Evolutionary conservation across 2,329 filamentous ascomycete species (phyloP).

Genomic region (Fusarium pseudoanthophilum): DNA sequence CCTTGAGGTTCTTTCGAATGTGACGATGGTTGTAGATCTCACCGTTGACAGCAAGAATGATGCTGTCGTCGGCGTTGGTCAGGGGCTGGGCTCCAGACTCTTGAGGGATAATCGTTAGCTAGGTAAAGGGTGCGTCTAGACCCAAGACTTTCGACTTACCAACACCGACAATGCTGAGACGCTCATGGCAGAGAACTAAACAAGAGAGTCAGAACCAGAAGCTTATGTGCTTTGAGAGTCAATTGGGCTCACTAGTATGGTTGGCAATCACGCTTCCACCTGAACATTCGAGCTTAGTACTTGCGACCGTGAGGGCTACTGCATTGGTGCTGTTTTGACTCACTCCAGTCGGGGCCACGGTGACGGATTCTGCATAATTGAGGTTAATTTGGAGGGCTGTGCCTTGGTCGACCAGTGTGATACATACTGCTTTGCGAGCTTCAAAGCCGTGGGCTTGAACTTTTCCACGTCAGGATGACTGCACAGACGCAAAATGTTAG

Average conservation of each 20-base stretch:
- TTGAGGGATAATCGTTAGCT: conserved; percentile 51
- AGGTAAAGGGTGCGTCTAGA: conserved; percentile 11
- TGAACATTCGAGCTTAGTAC: conserved; percentile 54
- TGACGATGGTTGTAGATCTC: conserved; percentile 99
- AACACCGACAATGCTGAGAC: conserved; percentile 96
- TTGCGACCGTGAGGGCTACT: conserved; percentile 24
- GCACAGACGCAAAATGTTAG: conserved; percentile 39
- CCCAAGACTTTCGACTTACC: conserved; percentile 65
- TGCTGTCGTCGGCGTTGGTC: conserved; percentile 87
- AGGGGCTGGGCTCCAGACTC: conserved; percentile 96
- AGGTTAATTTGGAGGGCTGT: conserved; percentile 25
- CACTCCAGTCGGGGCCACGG: conserved; percentile 98
- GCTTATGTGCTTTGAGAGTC: not conserved
- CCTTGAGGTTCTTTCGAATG: conserved; percentile 86
- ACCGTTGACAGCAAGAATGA: conserved; percentile 96
- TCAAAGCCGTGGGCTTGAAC: conserved; percentile 94
- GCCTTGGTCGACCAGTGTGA: not conserved
- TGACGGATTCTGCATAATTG: conserved; percentile 78
- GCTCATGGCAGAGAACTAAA: conserved; percentile 93
- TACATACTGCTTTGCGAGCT: conserved; percentile 90
- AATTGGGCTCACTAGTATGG: conserved; percentile 79
- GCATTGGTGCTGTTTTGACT: conserved; percentile 55
- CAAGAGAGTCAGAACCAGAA: conserved; percentile 43
- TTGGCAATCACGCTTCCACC: conserved; percentile 90
- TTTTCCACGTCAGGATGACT: conserved; percentile 93